phyloP scores from a whole-genome alignment of 2,329 filamentous ascomycete species.

The Beauveria caledonica region DNA sequence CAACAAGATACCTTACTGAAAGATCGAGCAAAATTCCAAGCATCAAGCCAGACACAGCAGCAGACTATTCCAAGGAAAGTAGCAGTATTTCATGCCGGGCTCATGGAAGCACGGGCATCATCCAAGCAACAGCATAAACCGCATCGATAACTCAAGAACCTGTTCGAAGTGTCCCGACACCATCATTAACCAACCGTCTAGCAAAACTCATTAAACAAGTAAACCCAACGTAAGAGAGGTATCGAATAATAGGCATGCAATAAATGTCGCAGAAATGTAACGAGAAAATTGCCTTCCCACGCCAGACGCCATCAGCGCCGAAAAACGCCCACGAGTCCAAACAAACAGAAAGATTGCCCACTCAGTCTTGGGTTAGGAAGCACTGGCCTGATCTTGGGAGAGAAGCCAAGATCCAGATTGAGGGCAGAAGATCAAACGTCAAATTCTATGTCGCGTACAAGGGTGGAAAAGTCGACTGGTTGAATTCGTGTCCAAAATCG shows the following conservation, averaged over 20 bases:
- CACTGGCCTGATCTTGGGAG: neutral
- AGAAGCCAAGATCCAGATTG: neutral
- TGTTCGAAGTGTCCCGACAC: neutral
- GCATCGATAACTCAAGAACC: neutral
- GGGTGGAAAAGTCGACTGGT: neutral
- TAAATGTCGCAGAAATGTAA: slow-evolving; percentile 2
- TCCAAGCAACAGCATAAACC: neutral
- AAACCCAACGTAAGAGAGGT: slow-evolving; percentile 6
- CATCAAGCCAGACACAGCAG: neutral
- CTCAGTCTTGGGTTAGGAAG: neutral
- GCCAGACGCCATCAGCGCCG: slow-evolving; percentile 10
- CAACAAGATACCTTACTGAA: neutral
- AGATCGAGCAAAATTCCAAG: neutral
- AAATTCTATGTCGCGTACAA: neutral
- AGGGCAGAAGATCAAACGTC: neutral
- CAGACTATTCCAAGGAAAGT: neutral
- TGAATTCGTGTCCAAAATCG: neutral
- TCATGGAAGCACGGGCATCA: neutral
- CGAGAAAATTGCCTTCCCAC: neutral
- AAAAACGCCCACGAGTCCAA: neutral
- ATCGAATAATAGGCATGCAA: slow-evolving; percentile 8
- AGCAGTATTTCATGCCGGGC: neutral
- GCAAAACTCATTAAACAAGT: slow-evolving; percentile 1
- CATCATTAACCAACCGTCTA: slow-evolving; percentile 1
- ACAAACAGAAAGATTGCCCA: slow-evolving; percentile 1